phyloP scores from a whole-genome alignment of 495 filamentous ascomycete species.

The Neurospora sp. region DNA sequence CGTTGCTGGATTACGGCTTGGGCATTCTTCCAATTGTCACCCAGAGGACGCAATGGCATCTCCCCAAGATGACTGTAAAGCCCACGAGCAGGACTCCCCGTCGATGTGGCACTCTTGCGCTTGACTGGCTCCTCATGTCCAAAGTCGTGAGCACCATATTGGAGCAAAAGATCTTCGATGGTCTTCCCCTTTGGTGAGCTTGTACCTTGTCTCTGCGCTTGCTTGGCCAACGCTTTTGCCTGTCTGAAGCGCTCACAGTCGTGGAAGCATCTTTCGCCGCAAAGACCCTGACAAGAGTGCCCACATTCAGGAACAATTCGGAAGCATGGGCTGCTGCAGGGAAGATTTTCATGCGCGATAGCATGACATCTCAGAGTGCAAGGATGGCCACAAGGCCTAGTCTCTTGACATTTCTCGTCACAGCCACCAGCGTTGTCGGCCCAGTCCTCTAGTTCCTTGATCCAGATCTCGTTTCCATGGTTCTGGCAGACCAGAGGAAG shows the following conservation, averaged over 20 bases:
- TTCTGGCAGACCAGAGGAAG: conserved; percentile 32
- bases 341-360: conserved; percentile 48
- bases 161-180: not conserved
- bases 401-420: conserved; percentile 34
- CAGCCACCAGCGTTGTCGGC: conserved; percentile 52
- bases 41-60: not conserved
- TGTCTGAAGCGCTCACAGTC: conserved; percentile 11
- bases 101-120: not conserved
- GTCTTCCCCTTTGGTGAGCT: not conserved
- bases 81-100: not conserved
- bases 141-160: not conserved
- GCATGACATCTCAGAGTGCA: conserved; percentile 37
- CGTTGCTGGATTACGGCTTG: not conserved
- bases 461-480: conserved; percentile 24
- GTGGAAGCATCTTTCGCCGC: conserved; percentile 31
- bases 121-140: not conserved
- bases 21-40: not conserved
- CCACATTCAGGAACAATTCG: conserved; percentile 47
- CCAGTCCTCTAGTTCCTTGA: conserved; percentile 41
- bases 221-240: not conserved
- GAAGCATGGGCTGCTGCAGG: conserved; percentile 55
- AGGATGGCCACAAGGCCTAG: conserved; percentile 30
- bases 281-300: conserved; percentile 39
- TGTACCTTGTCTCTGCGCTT: not conserved
- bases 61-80: not conserved